Evolutionary conservation across 73 alveolate genomes (phyloP), one percentile per base, ranked within the genome.

Genomic region (Blepharisma stoltei): DNA sequence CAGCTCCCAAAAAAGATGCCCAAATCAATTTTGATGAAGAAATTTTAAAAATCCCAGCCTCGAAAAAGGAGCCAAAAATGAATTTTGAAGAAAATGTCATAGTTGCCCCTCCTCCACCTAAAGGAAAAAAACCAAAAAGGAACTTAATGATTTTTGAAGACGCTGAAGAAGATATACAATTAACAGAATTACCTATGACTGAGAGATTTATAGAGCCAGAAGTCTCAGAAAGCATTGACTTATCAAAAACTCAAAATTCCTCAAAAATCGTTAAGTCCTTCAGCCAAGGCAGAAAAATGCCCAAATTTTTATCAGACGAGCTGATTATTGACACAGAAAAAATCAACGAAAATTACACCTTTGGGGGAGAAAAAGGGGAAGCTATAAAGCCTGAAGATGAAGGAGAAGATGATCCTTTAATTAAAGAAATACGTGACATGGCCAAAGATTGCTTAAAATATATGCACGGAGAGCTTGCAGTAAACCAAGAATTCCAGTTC

Each of bases 321-420:
- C 73, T 60, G 2, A 60, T 20, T 38, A 60, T 60, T 25, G 73
- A 60, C 47, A 60, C 73, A 20, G 73, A 60, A 8, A 9, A n/a
- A 8, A 60, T 60, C 46, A 60, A 60, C 47, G 45, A 60, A 14
- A 60, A 60, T n/a, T 60, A 25, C 49, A 11, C 38, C 18, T 18
- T 25, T 9, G 73, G 73, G 2, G 73, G 73, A n/a, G 73, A 60
- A 38, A n/a, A 60, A 11, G 73, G 73, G 47, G 11, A 14, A 60
- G 45, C 23, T 9, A 25, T 20, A 14, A 32, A 32, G 3, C 5
- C 41, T 32, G 46, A 14, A 14, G 73, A 60, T 14, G 48, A n/a
- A 14, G 18, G 46, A 5, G 73, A 60, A 5, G 73, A 60, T 0
- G 73, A 60, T 8, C 14, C 37, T 25, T 60, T 60, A 60, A 60